phyloP scores from a whole-genome alignment of 148 eudicot species.

The Camellia sinensis region DNA sequence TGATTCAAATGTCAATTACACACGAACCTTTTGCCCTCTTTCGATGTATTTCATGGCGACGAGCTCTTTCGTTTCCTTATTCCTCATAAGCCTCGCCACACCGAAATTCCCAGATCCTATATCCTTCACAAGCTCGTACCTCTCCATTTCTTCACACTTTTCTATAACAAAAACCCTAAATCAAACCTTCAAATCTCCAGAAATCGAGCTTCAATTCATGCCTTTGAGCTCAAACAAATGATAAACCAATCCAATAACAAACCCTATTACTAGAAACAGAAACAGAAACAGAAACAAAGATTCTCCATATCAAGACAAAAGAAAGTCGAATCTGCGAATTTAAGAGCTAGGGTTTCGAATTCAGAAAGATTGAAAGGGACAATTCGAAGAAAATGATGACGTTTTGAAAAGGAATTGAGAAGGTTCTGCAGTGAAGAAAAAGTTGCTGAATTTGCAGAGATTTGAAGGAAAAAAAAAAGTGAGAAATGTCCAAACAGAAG shows the following conservation, averaged over 20 bases:
- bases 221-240: background rate
- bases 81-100: constrained; percentile 81
- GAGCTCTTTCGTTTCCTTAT: constrained; percentile 79
- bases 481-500: background rate
- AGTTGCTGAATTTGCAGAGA: background rate
- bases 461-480: background rate
- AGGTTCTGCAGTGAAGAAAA: background rate
- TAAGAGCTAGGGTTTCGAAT: background rate
- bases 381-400: background rate
- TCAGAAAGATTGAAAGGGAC: background rate
- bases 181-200: background rate
- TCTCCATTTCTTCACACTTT: constrained; percentile 48
- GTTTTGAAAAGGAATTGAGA: background rate
- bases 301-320: background rate
- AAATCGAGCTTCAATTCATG: constrained; percentile 21
- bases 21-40: constrained; percentile 62
- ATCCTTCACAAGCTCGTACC: constrained; percentile 85
- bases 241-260: background rate
- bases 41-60: constrained; percentile 97
- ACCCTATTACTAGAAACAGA: background rate
- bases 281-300: background rate
- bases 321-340: background rate
- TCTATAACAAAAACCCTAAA: background rate
- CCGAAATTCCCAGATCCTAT: constrained; percentile 96
- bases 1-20: background rate